Percentiles rank a stretch among this genome's conserved stretches.
phyloP scores from a whole-genome alignment of 352 stramenopile species.

The Phytophthora tentaculata region DNA sequence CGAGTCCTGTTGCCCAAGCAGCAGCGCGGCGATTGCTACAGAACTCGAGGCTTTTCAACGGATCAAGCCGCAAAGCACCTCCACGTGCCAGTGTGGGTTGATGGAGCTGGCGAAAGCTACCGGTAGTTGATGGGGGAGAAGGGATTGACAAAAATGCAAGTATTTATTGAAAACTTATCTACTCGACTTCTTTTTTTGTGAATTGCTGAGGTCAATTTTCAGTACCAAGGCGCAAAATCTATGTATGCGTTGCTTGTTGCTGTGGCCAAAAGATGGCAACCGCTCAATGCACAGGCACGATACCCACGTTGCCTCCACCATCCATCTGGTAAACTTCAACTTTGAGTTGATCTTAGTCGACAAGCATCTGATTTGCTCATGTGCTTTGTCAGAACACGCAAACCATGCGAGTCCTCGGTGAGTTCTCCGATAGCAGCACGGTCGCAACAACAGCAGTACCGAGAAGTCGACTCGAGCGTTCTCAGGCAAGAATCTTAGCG shows the following conservation, averaged over 20 bases:
- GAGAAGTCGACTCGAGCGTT: constrained; percentile 7
- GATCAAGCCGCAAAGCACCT: constrained; percentile 10
- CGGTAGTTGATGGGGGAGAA: too few relatives aligned
- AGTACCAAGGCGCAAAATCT: too few relatives aligned
- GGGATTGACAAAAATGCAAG: constrained; percentile 3
- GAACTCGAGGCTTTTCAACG: constrained; percentile 23
- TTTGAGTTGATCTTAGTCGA: background rate
- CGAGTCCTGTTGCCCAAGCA: constrained; percentile 44
- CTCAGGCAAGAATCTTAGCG: constrained; percentile 3
- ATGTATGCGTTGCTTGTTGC: too few relatives aligned
- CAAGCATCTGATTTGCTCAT: background rate
- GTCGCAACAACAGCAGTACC: background rate
- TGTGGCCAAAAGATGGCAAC: too few relatives aligned
- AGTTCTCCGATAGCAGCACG: background rate
- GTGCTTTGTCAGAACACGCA: constrained; percentile 13
- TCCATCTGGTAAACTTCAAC: constrained; percentile 2
- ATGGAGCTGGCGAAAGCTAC: constrained; percentile 9
- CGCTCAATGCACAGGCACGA: too few relatives aligned
- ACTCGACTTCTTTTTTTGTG: too few relatives aligned
- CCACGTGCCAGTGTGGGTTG: constrained; percentile 38
- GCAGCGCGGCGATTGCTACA: constrained; percentile 48
- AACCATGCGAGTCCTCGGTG: constrained; percentile 17
- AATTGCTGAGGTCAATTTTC: too few relatives aligned
- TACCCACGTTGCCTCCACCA: too few relatives aligned
- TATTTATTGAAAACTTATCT: constrained; percentile 1